A percentile compares a stretch with the other conserved stretches of the same genome.
phyloP scores from a whole-genome alignment of 352 stramenopile genomes.

The Phytophthora idaei region DNA sequence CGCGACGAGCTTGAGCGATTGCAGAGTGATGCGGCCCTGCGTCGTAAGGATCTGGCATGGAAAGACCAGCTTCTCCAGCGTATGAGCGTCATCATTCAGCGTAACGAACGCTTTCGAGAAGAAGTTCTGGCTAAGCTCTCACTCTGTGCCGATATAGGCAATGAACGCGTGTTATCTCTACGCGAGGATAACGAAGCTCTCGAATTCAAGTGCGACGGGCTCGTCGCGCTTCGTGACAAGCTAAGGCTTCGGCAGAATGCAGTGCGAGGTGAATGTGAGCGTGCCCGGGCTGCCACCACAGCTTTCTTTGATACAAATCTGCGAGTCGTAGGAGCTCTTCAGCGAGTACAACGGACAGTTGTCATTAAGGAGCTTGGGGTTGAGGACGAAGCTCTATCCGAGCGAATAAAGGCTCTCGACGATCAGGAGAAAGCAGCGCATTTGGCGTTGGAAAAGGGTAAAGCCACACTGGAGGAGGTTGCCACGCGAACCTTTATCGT shows the following conservation, averaged over 20 bases:
- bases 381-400: slow-evolving; percentile 31
- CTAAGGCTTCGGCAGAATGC: slow-evolving; percentile 30
- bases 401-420: slow-evolving; percentile 39
- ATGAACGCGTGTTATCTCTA: slow-evolving; percentile 60
- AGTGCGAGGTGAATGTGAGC: slow-evolving; percentile 44
- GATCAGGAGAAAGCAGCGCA: slow-evolving; percentile 23
- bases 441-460: slow-evolving; percentile 24
- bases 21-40: slow-evolving; percentile 46
- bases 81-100: slow-evolving; percentile 69
- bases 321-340: slow-evolving; percentile 55
- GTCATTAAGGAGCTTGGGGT: slow-evolving; percentile 48
- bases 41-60: slow-evolving; percentile 53
- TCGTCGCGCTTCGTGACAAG: slow-evolving; percentile 37
- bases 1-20: slow-evolving; percentile 49
- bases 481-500: slow-evolving; percentile 43
- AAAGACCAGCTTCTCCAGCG: slow-evolving; percentile 73
- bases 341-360: slow-evolving; percentile 55
- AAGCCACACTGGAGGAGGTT: slow-evolving; percentile 42
- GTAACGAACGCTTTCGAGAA: slow-evolving; percentile 63
- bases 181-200: slow-evolving; percentile 65
- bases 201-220: slow-evolving; percentile 41
- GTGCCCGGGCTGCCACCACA: slow-evolving; percentile 40
- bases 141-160: slow-evolving; percentile 47
- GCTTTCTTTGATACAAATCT: slow-evolving; percentile 68
- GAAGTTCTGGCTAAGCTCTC: slow-evolving; percentile 51